These are phyloP conservation scores for Ophiostoma tasmaniense DNA, from an alignment of 2,329 filamentous ascomycete genomes.

Conservation along the genomic window DNA sequence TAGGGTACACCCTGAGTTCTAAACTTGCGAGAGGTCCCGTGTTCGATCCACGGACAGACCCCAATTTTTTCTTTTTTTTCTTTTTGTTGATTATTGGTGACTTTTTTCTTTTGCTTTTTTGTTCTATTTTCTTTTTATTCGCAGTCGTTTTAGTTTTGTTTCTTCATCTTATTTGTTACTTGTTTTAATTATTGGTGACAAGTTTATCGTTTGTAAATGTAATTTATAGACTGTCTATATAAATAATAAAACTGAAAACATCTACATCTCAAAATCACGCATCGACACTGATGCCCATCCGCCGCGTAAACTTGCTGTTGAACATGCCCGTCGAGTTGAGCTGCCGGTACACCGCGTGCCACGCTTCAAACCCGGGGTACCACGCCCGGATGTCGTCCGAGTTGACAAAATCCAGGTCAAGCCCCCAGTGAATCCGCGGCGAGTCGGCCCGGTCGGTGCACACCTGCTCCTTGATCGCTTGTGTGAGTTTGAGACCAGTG, in stretches of 20 bases:
- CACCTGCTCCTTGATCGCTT: slow-evolving; percentile 21
- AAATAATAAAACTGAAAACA: too few species aligned
- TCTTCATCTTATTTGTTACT: neutral
- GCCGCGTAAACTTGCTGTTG: slow-evolving; percentile 24
- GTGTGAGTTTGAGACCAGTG: slow-evolving; percentile 18
- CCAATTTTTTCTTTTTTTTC: neutral
- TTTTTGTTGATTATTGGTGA: neutral
- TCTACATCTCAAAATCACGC: too few species aligned
- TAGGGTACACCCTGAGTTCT: slow-evolving; percentile 35
- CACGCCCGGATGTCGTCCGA: slow-evolving; percentile 22
- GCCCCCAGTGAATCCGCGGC: slow-evolving; percentile 24
- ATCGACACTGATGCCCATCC: slow-evolving; percentile 20
- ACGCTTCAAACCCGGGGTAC: slow-evolving; percentile 22
- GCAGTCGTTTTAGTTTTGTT: too few species aligned
- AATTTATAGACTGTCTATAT: too few species aligned
- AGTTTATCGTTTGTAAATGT: too few species aligned
- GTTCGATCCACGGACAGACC: slow-evolving; percentile 11
- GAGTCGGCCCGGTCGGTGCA: slow-evolving; percentile 17
- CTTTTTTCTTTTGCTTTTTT: too few species aligned
- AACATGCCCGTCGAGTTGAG: slow-evolving; percentile 25
- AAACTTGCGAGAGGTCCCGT: slow-evolving; percentile 11
- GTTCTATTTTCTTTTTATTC: too few species aligned
- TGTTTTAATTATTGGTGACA: too few species aligned
- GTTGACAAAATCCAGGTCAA: slow-evolving; percentile 22
- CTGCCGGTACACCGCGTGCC: slow-evolving; percentile 21